Evolutionary conservation across 306 rosid species (phyloP).

Genomic region (Vachellia collinsii): DNA sequence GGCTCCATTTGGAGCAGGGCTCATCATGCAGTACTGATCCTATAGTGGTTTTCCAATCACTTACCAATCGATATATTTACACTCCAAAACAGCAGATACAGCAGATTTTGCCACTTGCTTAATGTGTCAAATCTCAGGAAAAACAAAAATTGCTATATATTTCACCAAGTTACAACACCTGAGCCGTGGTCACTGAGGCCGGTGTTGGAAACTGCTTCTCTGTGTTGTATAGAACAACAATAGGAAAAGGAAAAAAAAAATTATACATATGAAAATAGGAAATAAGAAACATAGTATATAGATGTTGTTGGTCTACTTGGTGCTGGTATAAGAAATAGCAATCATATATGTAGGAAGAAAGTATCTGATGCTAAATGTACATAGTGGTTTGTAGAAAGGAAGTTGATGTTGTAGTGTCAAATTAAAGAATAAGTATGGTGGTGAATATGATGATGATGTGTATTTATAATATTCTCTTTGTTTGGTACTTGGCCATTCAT

Average conservation of each 20-base stretch:
- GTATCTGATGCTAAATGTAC: conserved; percentile 52
- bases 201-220: conserved; percentile 43
- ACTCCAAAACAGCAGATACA: conserved; percentile 34
- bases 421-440: conserved; percentile 41
- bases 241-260: conserved; percentile 24
- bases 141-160: neutral
- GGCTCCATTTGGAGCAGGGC: conserved; percentile 76
- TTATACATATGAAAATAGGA: conserved; percentile 33
- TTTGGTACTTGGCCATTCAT: conserved; percentile 41
- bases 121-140: conserved; percentile 23
- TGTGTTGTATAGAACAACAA: conserved; percentile 51
- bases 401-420: conserved; percentile 45
- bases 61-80: conserved; percentile 41
- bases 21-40: conserved; percentile 53
- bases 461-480: conserved; percentile 48
- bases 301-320: conserved; percentile 38
- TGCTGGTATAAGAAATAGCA: conserved; percentile 42
- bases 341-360: neutral
- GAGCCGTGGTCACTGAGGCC: conserved; percentile 63
- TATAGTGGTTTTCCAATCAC: conserved; percentile 34
- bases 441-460: conserved; percentile 35
- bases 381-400: conserved; percentile 55
- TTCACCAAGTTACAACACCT: conserved; percentile 38
- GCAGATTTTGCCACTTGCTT: conserved; percentile 35
- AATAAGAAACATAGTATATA: conserved; percentile 37